These are phyloP conservation scores for Afroboletus lepidellus DNA, from an alignment of 1,284 basidiomycete species.

Conservation along the genomic window DNA sequence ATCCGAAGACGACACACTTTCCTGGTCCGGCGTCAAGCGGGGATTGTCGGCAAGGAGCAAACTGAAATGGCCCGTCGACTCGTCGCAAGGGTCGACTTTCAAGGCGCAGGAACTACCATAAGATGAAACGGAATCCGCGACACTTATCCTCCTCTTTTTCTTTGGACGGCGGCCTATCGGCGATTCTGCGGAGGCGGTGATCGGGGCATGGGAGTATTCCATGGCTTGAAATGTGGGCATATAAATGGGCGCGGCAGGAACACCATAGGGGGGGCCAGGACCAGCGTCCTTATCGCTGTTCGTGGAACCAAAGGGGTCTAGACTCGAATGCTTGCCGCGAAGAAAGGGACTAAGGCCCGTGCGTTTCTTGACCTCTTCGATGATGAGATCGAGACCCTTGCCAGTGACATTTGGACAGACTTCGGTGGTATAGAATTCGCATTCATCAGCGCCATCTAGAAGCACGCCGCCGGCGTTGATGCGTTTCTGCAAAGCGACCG, in stretches of 20 bases:
- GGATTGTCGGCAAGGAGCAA: conserved; percentile 29
- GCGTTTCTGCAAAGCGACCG: conserved; percentile 40
- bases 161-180: conserved; percentile 28
- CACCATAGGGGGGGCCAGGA: conserved; percentile 31
- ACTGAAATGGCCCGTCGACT: conserved; percentile 17
- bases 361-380: conserved; percentile 49
- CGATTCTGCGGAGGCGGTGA: conserved; percentile 32
- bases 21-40: conserved; percentile 34
- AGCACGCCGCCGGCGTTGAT: conserved; percentile 39
- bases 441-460: conserved; percentile 26
- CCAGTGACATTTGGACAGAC: conserved; percentile 41
- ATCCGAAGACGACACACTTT: conserved; percentile 37
- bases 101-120: conserved; percentile 31
- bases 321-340: conserved; percentile 49
- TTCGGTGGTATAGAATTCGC: conserved; percentile 24
- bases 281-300: conserved; percentile 37
- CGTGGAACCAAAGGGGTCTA: conserved; percentile 47
- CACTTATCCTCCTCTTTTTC: conserved; percentile 38
- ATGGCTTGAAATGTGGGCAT: conserved; percentile 50
- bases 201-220: conserved; percentile 40
- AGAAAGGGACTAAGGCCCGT: conserved; percentile 48
- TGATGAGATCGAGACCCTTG: conserved; percentile 48
- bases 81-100: conserved; percentile 28
- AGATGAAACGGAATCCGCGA: conserved; percentile 36
- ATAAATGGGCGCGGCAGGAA: conserved; percentile 35